Percentiles rank a stretch among this genome's conserved stretches.
Evolutionary conservation across 176 grass and related monocot genomes (phyloP).

Genomic region (Secale cereale): DNA sequence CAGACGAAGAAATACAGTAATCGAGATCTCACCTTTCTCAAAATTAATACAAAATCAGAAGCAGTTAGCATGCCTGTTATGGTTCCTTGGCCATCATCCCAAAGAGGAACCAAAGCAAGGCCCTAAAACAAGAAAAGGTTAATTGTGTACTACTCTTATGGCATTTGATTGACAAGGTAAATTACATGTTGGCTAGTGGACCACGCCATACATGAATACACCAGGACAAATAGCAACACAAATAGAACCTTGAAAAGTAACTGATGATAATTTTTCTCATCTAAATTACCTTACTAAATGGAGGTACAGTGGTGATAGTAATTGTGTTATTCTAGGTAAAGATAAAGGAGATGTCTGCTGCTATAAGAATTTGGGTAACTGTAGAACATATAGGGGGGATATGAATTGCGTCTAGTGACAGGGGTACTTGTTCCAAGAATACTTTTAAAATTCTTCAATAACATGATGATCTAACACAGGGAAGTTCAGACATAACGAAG

Average conservation of each 20-base stretch:
- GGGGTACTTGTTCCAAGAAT: not conserved
- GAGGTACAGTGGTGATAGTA: not conserved
- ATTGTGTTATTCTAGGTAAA: not conserved
- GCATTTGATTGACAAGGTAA: not conserved
- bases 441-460: not conserved
- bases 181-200: constrained; percentile 11
- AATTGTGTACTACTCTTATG: not conserved
- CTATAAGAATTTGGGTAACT: constrained; percentile 1
- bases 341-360: constrained; percentile 13
- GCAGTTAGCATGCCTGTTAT: constrained; percentile 66
- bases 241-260: not conserved
- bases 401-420: not conserved
- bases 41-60: constrained; percentile 67
- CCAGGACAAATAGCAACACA: not conserved
- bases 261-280: not conserved
- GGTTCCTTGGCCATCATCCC: constrained; percentile 50
- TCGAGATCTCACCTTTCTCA: constrained; percentile 51
- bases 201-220: not conserved
- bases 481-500: constrained; percentile 15
- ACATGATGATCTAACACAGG: not conserved
- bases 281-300: not conserved
- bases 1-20: constrained; percentile 11
- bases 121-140: constrained; percentile 38
- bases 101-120: constrained; percentile 59
- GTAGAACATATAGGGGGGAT: not conserved